phyloP scores from a whole-genome alignment of 306 rosid species.

The Dryas octopetala region DNA sequence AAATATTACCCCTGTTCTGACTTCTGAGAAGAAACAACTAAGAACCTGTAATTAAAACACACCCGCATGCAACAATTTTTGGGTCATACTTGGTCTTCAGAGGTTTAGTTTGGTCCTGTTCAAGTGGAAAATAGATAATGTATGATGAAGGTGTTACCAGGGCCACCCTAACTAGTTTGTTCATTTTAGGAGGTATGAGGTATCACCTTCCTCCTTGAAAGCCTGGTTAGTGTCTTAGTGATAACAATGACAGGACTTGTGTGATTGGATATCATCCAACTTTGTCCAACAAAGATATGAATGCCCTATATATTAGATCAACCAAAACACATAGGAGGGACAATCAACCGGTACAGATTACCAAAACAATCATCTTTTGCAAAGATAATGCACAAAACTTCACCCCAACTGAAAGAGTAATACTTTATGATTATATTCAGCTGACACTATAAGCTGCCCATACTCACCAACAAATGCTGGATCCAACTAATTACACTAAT shows the following conservation, averaged over 20 bases:
- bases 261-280: slow-evolving; percentile 1
- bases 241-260: neutral
- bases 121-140: neutral
- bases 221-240: neutral
- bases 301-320: neutral
- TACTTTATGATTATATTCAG: neutral
- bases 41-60: neutral
- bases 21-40: neutral
- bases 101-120: neutral
- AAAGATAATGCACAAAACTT: neutral
- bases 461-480: neutral
- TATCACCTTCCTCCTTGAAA: neutral
- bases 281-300: neutral
- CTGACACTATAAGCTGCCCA: neutral
- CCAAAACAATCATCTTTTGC: neutral
- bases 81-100: neutral
- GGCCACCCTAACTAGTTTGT: neutral
- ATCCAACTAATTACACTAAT: slow-evolving; percentile 1
- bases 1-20: neutral
- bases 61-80: neutral
- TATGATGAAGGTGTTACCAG: neutral
- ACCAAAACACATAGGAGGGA: neutral
- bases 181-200: neutral
- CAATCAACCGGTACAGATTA: too few relatives aligned
- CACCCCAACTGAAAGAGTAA: neutral